Percentiles rank a stretch among this genome's conserved stretches.
Conservation (phyloP, 1,284 basidiomycete species). For the Sphagnurus paluster region DNA sequence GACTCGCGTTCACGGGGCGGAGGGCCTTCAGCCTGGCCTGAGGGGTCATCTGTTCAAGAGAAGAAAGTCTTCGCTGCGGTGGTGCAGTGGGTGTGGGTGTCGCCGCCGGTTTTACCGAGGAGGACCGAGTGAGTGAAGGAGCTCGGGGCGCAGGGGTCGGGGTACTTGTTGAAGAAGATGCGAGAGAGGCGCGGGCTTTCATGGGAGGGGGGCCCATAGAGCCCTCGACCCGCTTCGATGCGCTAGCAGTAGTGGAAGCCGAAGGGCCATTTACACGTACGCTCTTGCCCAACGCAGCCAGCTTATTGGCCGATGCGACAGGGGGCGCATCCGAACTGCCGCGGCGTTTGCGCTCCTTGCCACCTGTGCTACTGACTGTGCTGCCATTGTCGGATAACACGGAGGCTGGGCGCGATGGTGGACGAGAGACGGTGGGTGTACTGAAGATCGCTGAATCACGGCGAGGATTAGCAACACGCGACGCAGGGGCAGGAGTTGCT, state of each 20-base stretch:
- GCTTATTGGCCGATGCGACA: slow-evolving; percentile 24
- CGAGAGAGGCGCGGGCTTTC: slow-evolving; percentile 36
- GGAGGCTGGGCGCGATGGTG: slow-evolving; percentile 53
- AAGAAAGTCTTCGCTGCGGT: slow-evolving; percentile 32
- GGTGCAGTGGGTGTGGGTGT: slow-evolving; percentile 25
- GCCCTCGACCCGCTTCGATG: slow-evolving; percentile 31
- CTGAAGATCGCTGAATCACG: slow-evolving; percentile 56
- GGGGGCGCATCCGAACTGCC: slow-evolving; percentile 26
- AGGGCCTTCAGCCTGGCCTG: slow-evolving; percentile 12
- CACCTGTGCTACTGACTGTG: slow-evolving; percentile 29
- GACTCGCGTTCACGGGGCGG: slow-evolving; percentile 22
- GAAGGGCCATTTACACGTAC: slow-evolving; percentile 42
- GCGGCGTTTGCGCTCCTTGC: slow-evolving; percentile 30
- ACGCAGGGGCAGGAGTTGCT: slow-evolving; percentile 52
- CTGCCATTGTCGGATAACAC: slow-evolving; percentile 53
- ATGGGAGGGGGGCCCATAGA: slow-evolving; percentile 51
- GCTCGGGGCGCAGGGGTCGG: slow-evolving; percentile 35
- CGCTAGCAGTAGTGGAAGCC: slow-evolving; percentile 19
- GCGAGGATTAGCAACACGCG: slow-evolving; percentile 33
- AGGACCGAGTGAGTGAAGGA: slow-evolving; percentile 33
- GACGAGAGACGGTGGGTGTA: slow-evolving; percentile 46
- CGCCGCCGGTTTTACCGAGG: slow-evolving; percentile 33
- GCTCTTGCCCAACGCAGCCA: slow-evolving; percentile 47
- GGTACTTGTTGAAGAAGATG: slow-evolving; percentile 24
- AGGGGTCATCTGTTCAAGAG: slow-evolving; percentile 22